Evolutionary conservation across 306 rosid genomes (phyloP), one percentile per base, ranked within the genome.

Genomic region (Trichosanthes cucumerina): DNA sequence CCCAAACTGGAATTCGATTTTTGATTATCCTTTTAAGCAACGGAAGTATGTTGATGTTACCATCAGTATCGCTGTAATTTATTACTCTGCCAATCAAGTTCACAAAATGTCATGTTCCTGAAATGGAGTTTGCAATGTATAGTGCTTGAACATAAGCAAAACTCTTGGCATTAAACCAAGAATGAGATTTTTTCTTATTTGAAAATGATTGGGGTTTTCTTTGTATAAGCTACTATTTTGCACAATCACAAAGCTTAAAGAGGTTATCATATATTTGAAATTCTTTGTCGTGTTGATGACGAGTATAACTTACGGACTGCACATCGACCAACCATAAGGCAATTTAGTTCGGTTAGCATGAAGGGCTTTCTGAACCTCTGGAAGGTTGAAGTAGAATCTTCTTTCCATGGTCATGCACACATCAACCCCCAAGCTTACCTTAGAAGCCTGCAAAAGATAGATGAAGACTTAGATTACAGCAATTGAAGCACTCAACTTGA

Each of bases 321-420:
- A 94, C 95, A 92, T 89, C 38, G 89, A 80, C 98, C 96, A 94
- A 3, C 39, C 0, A 74, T 94, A 88, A 4, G 91, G 93, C 26
- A 94, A 83, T 73, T 81, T 90, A 15, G 98, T 94, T n/a, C 97
- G 93, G 79, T 94, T 94, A 49, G 98, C 98, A 76, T 94, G 97
- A 54, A 94, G 96, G 49, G 95, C 98, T 33, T 86, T 86, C 81
- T 94, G 98, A 89, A 94, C 98, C 78, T 94, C 95, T 3, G 95
- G 98, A 62, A 87, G 93, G 73, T 92, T 90, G 52, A 94, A 82
- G 81, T 94, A 94, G 53, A 85, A 83, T 19, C 43, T 54, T 36
- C 91, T 87, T 88, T 94, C 97, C 41, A 7, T 41, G n/a, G 26
- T 83, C 88, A 89, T 90, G 79, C 98, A 94, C 7, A 94, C 97